Evolutionary conservation across 768 basidiomycete species (phyloP).

Genomic region (Sporobolomyces roseus): DNA sequence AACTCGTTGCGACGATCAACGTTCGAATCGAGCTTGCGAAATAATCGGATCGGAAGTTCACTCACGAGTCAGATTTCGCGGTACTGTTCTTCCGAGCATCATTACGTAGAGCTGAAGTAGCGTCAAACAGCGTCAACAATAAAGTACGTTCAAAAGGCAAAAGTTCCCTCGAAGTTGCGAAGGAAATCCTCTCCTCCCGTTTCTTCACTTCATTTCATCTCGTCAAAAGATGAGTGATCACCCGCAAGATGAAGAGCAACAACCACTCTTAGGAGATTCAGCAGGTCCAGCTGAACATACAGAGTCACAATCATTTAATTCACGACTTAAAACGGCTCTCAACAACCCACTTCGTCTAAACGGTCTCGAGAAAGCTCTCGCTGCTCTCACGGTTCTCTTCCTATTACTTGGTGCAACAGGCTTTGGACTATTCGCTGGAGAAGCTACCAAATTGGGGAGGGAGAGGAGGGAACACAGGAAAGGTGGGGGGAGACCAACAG

Average conservation of each 20-base stretch:
- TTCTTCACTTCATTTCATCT: background rate
- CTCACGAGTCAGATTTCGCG: too few relatives aligned
- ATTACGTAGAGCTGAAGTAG: too few relatives aligned
- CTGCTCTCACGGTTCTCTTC: constrained; percentile 68
- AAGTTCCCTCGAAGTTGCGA: too few relatives aligned
- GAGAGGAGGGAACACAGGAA: constrained; percentile 64
- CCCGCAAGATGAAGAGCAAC: constrained; percentile 3
- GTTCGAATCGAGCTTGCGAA: background rate
- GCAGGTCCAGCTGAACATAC: background rate
- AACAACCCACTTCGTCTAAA: constrained; percentile 64
- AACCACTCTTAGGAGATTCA: background rate
- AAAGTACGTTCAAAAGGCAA: too few relatives aligned
- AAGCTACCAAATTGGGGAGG: constrained; percentile 21
- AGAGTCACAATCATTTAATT: background rate
- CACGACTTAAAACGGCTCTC: constrained; percentile 15
- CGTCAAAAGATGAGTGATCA: constrained; percentile 1
- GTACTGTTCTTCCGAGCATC: too few relatives aligned
- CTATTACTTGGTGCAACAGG: constrained; percentile 80
- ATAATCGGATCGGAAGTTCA: too few relatives aligned
- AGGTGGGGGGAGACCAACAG: constrained; percentile 47
- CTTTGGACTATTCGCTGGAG: constrained; percentile 84
- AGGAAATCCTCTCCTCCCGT: too few relatives aligned
- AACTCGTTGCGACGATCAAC: too few relatives aligned
- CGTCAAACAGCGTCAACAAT: too few relatives aligned
- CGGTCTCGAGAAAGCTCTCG: constrained; percentile 74